Base-by-base conservation (phyloP, 164 flowering plant genomes). In the Sedum album region DNA sequence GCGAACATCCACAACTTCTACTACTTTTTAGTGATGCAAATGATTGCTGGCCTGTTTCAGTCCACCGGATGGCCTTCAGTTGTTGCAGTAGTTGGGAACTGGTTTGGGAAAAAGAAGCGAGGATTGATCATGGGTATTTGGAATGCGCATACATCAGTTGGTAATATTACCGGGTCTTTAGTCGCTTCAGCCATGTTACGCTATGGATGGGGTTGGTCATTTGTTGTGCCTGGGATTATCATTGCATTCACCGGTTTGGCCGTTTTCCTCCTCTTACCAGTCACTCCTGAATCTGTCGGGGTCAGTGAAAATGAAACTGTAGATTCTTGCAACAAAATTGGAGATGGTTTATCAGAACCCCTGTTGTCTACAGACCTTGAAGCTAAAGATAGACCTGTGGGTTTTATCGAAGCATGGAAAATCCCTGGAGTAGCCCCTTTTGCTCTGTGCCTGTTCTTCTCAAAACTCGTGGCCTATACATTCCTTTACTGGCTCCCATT, bases 21-120 rank as follows among this genome's bases (percentile, higher is more conserved):
- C 69, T 91, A 88, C 78, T 93, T 76, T 66, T 75, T 91, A 67
- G 36, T 81, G 2, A 69, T 80, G 28, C 97, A 93, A 71, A 88
- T 91, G 96, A 13, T 88, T 25, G 96, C 98, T 4, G 98, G 98
- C 14, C 73, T 89, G 71, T 85, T 86, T 68, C 97, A 93, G 70
- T 88, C 98, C 9, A 91, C 97, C 6, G 98, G 98, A 18, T 93
- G 98, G 98, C 98, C 98, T 28, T 91, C 97, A 1, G 98, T 93
- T 25, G 95, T 93, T 23, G 98, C 98, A 21, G 97, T 93, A 1
- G 89, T 93, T 20, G 98, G 96, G 23, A 89, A 91, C 69, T 93
- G 98, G 98, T 93, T 88, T 74, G 94, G 95, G 35, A 93, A 93
- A 82, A 85, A 76, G 18, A 91, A 83, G 75, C 82, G 98, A 69